Evolutionary conservation across 2,329 filamentous ascomycete genomes (phyloP).

Genomic region (Phialocephala sp.): DNA sequence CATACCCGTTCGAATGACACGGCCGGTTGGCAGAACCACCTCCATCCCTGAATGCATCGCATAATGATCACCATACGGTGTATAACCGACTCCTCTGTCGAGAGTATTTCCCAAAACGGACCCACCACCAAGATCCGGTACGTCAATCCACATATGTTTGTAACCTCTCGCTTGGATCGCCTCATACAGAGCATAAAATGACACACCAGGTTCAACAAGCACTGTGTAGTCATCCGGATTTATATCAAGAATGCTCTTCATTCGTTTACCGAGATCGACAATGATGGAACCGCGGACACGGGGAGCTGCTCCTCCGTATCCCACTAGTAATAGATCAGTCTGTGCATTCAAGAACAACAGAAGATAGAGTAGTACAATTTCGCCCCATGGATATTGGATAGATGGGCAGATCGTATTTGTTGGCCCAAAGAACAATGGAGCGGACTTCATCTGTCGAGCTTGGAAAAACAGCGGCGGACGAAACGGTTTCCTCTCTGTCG

Average conservation of each 20-base stretch:
- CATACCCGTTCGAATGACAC: slow-evolving; percentile 54
- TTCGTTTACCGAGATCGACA: slow-evolving; percentile 57
- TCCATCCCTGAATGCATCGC: slow-evolving; percentile 50
- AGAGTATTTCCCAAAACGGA: slow-evolving; percentile 53
- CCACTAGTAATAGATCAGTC: too few relatives aligned
- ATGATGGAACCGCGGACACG: slow-evolving; percentile 57
- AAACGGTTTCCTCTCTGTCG: too few relatives aligned
- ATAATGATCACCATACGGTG: slow-evolving; percentile 50
- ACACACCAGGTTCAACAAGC: slow-evolving; percentile 61
- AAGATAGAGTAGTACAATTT: too few relatives aligned
- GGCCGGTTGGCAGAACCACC: slow-evolving; percentile 52
- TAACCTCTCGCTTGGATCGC: too few relatives aligned
- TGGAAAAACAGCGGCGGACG: slow-evolving; percentile 16
- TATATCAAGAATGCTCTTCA: slow-evolving; percentile 59
- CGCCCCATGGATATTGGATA: slow-evolving; percentile 11
- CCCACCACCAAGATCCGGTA: slow-evolving; percentile 47
- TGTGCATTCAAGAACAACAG: too few relatives aligned
- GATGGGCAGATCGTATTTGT: slow-evolving; percentile 5
- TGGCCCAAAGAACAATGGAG: slow-evolving; percentile 7
- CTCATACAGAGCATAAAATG: slow-evolving; percentile 57
- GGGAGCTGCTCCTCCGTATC: slow-evolving; percentile 61
- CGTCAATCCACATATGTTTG: slow-evolving; percentile 38
- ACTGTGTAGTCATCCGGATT: slow-evolving; percentile 55
- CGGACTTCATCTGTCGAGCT: slow-evolving; percentile 49
- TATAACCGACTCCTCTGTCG: slow-evolving; percentile 54